Percentiles rank a stretch among this genome's conserved stretches.
These are phyloP conservation scores for Macadamia integrifolia DNA, from an alignment of 164 flowering plant species.

Conservation along the genomic window DNA sequence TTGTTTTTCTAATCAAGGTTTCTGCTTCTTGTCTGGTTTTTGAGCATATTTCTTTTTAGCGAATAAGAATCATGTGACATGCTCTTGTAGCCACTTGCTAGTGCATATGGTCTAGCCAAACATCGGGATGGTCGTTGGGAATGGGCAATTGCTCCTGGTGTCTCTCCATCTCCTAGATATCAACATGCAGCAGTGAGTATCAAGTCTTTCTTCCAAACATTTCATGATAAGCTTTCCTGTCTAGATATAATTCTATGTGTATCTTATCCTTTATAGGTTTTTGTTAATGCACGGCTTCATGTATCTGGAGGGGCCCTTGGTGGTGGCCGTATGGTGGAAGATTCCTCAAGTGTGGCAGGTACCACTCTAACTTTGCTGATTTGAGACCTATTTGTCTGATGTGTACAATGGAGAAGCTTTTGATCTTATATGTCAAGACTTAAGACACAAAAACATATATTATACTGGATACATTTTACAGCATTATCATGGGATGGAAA, in stretches of 20 bases:
- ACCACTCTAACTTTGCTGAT: not conserved
- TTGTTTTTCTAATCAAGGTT: not conserved
- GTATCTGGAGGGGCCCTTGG: conserved; percentile 99
- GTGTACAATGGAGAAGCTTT: not conserved
- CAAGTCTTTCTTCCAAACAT: not conserved
- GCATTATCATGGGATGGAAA: too few relatives aligned
- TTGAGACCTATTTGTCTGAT: not conserved
- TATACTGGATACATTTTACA: too few relatives aligned
- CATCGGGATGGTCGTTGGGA: conserved; percentile 99
- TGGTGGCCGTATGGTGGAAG: conserved; percentile 99
- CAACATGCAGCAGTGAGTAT: conserved; percentile 96
- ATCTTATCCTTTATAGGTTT: conserved; percentile 48
- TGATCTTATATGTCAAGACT: too few relatives aligned
- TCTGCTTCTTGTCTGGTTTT: not conserved
- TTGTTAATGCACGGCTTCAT: conserved; percentile 98
- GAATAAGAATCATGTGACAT: not conserved
- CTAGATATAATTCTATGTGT: not conserved
- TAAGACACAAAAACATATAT: too few relatives aligned
- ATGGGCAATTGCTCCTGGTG: conserved; percentile 99
- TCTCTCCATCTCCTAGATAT: conserved; percentile 99
- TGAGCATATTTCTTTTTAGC: not conserved
- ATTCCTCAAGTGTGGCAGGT: conserved; percentile 99
- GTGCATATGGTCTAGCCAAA: conserved; percentile 99
- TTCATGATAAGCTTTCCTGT: conserved; percentile 2
- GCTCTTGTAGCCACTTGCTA: conserved; percentile 70